These are phyloP conservation scores for Geranomyces variabilis DNA, from an alignment of 192 early-diverging fungal species.

Conservation along the genomic window DNA sequence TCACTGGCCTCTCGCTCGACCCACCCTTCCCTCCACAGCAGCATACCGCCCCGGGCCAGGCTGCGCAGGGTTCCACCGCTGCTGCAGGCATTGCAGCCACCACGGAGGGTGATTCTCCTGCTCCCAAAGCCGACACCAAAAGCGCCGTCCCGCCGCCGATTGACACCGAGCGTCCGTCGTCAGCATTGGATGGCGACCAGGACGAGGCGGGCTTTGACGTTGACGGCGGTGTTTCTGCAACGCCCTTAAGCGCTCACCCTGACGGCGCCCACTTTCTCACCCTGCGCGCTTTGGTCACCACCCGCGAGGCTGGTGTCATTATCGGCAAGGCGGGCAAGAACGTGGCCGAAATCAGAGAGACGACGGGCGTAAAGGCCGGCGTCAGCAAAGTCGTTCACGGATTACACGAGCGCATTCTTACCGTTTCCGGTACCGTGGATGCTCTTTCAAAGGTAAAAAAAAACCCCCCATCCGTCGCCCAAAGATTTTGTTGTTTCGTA, in stretches of 20 bases:
- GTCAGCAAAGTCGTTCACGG: constrained; percentile 89
- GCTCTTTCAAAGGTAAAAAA: constrained; percentile 67
- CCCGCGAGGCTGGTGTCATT: constrained; percentile 91
- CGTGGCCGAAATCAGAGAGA: constrained; percentile 87
- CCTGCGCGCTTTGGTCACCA: constrained; percentile 68
- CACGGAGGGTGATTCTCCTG: constrained; percentile 5
- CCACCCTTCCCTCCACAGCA: constrained; percentile 32
- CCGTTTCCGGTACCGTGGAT: constrained; percentile 50
- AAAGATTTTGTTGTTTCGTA: no score
- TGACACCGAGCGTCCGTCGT: background rate
- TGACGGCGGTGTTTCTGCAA: background rate
- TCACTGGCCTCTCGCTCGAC: constrained; percentile 31
- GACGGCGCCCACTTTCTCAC: constrained; percentile 17
- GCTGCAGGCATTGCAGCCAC: background rate
- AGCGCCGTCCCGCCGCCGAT: background rate
- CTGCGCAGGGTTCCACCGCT: constrained; percentile 2
- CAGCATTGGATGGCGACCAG: background rate
- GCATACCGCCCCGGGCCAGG: background rate
- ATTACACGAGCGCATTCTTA: constrained; percentile 78
- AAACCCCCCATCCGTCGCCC: no score
- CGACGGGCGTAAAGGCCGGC: constrained; percentile 84
- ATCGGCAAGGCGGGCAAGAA: constrained; percentile 79
- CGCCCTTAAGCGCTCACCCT: background rate
- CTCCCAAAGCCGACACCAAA: background rate
- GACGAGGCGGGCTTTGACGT: constrained; percentile 3